phyloP scores from a whole-genome alignment of 768 basidiomycete genomes.

The Gyrodon lividus region DNA sequence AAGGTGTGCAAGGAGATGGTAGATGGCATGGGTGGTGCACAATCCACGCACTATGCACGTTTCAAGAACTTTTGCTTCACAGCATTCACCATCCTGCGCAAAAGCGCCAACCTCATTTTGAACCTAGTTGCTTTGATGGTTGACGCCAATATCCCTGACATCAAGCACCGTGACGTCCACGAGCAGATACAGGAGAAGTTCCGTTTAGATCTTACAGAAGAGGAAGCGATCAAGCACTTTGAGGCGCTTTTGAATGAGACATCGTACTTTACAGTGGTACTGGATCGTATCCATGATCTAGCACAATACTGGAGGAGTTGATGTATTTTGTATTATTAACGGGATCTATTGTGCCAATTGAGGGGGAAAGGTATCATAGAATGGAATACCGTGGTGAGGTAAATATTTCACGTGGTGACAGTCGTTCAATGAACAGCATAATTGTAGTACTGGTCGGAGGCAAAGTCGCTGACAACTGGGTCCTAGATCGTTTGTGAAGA shows the following conservation, averaged over 20 bases:
- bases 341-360: neutral
- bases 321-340: neutral
- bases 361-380: neutral
- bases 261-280: conserved; percentile 87
- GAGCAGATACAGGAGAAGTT: conserved; percentile 97
- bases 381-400: neutral
- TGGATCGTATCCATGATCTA: conserved; percentile 91
- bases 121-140: conserved; percentile 97
- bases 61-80: conserved; percentile 98
- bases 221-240: conserved; percentile 97
- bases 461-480: too few species aligned
- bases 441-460: neutral
- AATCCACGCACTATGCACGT: conserved; percentile 91
- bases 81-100: conserved; percentile 94
- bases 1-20: conserved; percentile 99
- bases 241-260: conserved; percentile 92
- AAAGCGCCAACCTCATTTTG: conserved; percentile 95
- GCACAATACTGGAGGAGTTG: conserved; percentile 88
- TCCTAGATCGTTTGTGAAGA: neutral
- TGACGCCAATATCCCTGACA: conserved; percentile 96
- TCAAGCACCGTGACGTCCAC: conserved; percentile 86
- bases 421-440: neutral
- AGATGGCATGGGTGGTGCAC: conserved; percentile 97
- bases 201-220: conserved; percentile 88
- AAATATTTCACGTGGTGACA: neutral